These are phyloP conservation scores for Panus rudis DNA, from an alignment of 768 basidiomycete species.

Conservation along the genomic window DNA sequence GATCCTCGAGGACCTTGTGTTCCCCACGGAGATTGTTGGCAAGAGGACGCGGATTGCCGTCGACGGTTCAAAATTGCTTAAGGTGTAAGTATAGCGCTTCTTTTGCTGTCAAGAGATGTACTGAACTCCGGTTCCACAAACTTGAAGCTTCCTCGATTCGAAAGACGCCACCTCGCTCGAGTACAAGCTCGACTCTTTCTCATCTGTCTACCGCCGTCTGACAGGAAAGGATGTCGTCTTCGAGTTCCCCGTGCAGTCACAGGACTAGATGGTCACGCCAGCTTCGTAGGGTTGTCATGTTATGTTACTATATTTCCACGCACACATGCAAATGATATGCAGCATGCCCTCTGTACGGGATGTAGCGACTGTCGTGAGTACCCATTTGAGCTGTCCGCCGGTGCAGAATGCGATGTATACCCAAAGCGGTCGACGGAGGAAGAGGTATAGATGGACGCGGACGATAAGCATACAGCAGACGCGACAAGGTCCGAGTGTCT, in stretches of 20 bases:
- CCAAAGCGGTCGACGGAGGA: no score
- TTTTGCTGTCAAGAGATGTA: not conserved
- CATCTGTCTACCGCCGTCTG: constrained; percentile 90
- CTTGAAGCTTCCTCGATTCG: constrained; percentile 83
- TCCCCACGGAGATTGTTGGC: constrained; percentile 97
- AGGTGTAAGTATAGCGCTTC: constrained; percentile 69
- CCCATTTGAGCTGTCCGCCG: no score
- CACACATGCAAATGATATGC: constrained; percentile 30
- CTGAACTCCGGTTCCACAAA: not conserved
- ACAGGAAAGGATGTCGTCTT: constrained; percentile 97
- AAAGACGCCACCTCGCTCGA: constrained; percentile 98
- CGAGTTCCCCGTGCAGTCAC: constrained; percentile 77
- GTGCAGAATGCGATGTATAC: no score
- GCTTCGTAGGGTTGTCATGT: no score
- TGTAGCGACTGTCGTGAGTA: not conserved
- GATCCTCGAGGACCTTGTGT: constrained; percentile 98
- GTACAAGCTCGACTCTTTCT: constrained; percentile 99
- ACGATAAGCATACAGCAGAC: no score
- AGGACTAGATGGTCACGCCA: constrained; percentile 68
- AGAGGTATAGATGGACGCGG: no score
- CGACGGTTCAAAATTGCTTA: constrained; percentile 92
- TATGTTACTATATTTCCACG: constrained; percentile 23
- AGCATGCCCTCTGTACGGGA: constrained; percentile 24
- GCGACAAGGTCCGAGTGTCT: no score
- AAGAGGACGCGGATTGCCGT: constrained; percentile 92